Conservation (phyloP, 345 rosid genomes). For the rapeseed (Brassica napus) region DNA sequence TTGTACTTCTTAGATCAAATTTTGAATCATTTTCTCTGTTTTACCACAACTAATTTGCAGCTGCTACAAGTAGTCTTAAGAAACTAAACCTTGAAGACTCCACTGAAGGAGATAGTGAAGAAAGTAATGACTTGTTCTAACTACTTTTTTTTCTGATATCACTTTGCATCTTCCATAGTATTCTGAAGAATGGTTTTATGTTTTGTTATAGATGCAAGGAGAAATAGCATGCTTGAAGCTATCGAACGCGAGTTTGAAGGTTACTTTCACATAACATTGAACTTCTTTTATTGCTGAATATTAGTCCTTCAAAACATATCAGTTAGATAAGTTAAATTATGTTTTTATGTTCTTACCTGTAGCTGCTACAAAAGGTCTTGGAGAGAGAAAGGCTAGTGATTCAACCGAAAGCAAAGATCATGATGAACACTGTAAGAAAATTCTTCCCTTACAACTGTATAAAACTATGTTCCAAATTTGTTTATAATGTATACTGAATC, state of each 20-base stretch:
- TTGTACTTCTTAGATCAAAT: background rate
- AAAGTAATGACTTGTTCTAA: constrained; percentile 12
- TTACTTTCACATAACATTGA: constrained; percentile 20
- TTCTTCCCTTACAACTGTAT: background rate
- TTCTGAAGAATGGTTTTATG: background rate
- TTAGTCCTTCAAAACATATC: background rate
- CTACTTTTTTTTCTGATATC: background rate
- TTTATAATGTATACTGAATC: background rate
- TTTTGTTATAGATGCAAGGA: constrained; percentile 33
- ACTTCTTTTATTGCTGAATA: constrained; percentile 19
- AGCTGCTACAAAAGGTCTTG: constrained; percentile 39
- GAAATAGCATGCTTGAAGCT: constrained; percentile 36
- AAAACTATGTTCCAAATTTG: too few species aligned
- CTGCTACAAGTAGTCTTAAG: constrained; percentile 35
- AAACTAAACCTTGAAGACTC: constrained; percentile 22
- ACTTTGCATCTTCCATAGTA: background rate
- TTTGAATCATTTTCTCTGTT: constrained; percentile 17
- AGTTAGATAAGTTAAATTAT: background rate
- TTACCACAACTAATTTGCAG: constrained; percentile 17
- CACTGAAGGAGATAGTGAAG: constrained; percentile 22
- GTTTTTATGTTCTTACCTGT: constrained; percentile 7
- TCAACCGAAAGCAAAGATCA: constrained; percentile 25
- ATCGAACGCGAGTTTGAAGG: constrained; percentile 44
- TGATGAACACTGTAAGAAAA: constrained; percentile 27
- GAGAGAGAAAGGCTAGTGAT: constrained; percentile 21